phyloP scores from a whole-genome alignment of 805 yeast genomes.

The Danielia reshetovae region DNA sequence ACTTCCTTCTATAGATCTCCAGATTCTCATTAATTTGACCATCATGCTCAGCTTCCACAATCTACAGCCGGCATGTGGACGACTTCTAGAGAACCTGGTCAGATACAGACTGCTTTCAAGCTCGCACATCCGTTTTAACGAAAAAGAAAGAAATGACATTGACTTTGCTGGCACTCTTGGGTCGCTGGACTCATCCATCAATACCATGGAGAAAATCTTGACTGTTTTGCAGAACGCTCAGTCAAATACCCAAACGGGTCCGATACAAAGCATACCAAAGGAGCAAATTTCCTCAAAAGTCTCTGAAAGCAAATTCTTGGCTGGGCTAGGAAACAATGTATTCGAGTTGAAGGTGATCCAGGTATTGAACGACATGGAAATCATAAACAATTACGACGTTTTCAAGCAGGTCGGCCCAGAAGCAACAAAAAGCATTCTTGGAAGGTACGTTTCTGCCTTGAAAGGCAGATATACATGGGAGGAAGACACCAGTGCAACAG shows the following conservation, averaged over 20 bases:
- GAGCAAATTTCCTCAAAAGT: not conserved
- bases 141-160: too few species aligned
- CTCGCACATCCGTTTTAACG: too few species aligned
- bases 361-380: constrained; percentile 6
- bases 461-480: constrained; percentile 4
- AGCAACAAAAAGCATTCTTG: constrained; percentile 5
- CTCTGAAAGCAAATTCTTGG: not conserved
- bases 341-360: constrained; percentile 7
- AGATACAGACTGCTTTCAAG: too few species aligned
- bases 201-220: constrained; percentile 14
- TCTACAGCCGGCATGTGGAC: too few species aligned
- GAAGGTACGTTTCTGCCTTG: constrained; percentile 7
- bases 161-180: not conserved
- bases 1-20: too few species aligned
- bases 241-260: not conserved
- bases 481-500: not conserved
- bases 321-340: constrained; percentile 9
- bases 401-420: constrained; percentile 7
- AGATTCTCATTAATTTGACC: too few species aligned
- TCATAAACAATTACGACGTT: constrained; percentile 3
- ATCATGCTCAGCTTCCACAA: too few species aligned
- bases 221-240: constrained; percentile 13
- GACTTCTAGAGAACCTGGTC: too few species aligned
- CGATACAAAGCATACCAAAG: not conserved
- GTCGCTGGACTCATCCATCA: constrained; percentile 12